Percentiles rank a stretch among this genome's conserved stretches.
Conservation (phyloP, 208 protist species). For the Willaertia magna region DNA sequence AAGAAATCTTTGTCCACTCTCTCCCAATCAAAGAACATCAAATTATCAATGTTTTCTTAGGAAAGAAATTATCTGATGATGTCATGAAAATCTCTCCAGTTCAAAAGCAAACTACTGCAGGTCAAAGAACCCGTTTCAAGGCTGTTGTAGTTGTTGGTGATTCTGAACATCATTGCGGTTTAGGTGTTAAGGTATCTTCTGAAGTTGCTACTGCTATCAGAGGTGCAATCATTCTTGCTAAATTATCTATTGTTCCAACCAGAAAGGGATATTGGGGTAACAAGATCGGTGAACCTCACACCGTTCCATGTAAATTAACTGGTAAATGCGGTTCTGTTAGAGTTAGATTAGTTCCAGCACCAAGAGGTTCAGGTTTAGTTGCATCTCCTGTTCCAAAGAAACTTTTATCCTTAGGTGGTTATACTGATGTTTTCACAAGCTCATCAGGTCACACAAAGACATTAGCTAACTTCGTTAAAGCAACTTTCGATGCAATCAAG, state of each 20-base stretch:
- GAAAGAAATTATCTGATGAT: slow-evolving; percentile 55
- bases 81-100: slow-evolving; percentile 98
- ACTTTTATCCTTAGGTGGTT: slow-evolving; percentile 91
- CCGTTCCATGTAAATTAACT: slow-evolving; percentile 93
- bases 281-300: slow-evolving; percentile 97
- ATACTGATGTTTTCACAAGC: slow-evolving; percentile 96
- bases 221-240: slow-evolving; percentile 91
- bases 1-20: slow-evolving; percentile 98
- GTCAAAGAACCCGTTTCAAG: slow-evolving; percentile 99
- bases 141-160: slow-evolving; percentile 98
- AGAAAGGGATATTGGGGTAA: slow-evolving; percentile 98
- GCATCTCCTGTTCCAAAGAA: slow-evolving; percentile 93
- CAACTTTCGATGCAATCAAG: slow-evolving; percentile 89
- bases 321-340: slow-evolving; percentile 97
- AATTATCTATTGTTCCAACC: slow-evolving; percentile 94
- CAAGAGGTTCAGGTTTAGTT: slow-evolving; percentile 97
- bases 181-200: slow-evolving; percentile 95
- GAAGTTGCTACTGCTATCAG: slow-evolving; percentile 98
- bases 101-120: slow-evolving; percentile 98
- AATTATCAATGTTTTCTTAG: slow-evolving; percentile 96
- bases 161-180: slow-evolving; percentile 90
- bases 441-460: slow-evolving; percentile 92
- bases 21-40: slow-evolving; percentile 99
- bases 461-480: slow-evolving; percentile 98
- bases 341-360: slow-evolving; percentile 94